Percentiles rank a stretch among this genome's conserved stretches.
These are phyloP conservation scores for Fistulifera pelliculosa DNA, from an alignment of 108 stramenopile species.

Conservation along the genomic window DNA sequence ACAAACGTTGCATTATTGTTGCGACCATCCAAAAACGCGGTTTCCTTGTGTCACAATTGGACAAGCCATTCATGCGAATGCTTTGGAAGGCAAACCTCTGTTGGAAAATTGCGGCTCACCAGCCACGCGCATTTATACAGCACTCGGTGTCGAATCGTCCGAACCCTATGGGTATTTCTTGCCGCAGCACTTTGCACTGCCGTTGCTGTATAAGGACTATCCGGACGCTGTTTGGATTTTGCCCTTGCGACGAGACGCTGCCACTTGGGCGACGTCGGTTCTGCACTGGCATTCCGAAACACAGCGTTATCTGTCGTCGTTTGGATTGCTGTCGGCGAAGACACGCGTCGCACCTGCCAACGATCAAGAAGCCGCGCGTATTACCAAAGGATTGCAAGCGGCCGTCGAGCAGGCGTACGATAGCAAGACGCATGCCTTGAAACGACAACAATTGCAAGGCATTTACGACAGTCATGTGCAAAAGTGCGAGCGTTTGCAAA, in stretches of 20 bases:
- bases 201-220: constrained; percentile 20
- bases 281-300: constrained; percentile 26
- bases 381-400: neutral
- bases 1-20: constrained; percentile 38
- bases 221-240: constrained; percentile 29
- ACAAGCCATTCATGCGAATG: neutral
- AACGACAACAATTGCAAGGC: constrained; percentile 8
- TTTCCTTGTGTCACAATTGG: constrained; percentile 15
- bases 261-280: constrained; percentile 20
- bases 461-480: constrained; percentile 21
- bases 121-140: neutral
- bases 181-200: constrained; percentile 32
- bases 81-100: neutral
- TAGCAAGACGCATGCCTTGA: constrained; percentile 7
- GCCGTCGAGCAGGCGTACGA: neutral
- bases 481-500: constrained; percentile 19
- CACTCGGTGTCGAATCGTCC: neutral
- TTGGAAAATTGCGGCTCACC: neutral
- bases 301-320: constrained; percentile 14
- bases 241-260: constrained; percentile 8
- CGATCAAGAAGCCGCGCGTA: neutral
- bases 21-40: neutral
- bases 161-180: constrained; percentile 4
- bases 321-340: constrained; percentile 1
- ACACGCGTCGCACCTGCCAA: neutral